These are phyloP conservation scores for Dactylella cylindrospora DNA, from an alignment of 2,329 filamentous ascomycete species.

Conservation along the genomic window DNA sequence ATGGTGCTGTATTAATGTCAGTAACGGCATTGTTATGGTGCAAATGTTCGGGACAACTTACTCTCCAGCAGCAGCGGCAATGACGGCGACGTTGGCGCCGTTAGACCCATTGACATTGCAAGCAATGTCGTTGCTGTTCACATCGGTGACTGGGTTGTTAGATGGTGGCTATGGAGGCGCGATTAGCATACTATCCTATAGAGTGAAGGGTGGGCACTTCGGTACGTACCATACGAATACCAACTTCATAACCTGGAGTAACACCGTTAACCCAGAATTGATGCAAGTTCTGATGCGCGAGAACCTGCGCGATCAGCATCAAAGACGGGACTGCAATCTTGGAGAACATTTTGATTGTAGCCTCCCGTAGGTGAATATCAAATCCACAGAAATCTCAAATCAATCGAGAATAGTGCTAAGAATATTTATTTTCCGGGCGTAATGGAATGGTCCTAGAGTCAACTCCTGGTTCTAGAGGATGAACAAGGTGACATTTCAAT, in stretches of 20 bases:
- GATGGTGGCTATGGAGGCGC: conserved; percentile 18
- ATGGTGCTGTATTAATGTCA: conserved; percentile 49
- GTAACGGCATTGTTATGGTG: conserved; percentile 50
- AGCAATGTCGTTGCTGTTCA: conserved; percentile 30
- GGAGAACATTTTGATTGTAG: conserved; percentile 25
- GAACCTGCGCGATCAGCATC: conserved; percentile 31
- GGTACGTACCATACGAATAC: conserved; percentile 42
- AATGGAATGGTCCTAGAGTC: no score
- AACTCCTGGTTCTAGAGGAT: no score
- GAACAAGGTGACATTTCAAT: no score
- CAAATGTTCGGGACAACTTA: conserved; percentile 7
- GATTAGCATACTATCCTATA: neutral
- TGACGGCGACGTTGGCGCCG: conserved; percentile 49
- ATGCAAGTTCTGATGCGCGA: conserved; percentile 54
- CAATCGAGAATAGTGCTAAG: conserved; percentile 23
- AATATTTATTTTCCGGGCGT: no score
- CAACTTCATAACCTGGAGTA: conserved; percentile 44
- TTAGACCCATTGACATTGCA: conserved; percentile 42
- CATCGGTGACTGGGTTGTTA: conserved; percentile 41
- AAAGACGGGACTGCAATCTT: conserved; percentile 28
- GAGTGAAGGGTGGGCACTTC: neutral
- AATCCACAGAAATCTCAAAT: conserved; percentile 29
- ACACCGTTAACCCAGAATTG: conserved; percentile 54
- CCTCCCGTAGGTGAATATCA: conserved; percentile 24
- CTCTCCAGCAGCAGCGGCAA: conserved; percentile 46